phyloP scores from a whole-genome alignment of 2,329 filamentous ascomycete species.

The Pseudopyricularia javanii region DNA sequence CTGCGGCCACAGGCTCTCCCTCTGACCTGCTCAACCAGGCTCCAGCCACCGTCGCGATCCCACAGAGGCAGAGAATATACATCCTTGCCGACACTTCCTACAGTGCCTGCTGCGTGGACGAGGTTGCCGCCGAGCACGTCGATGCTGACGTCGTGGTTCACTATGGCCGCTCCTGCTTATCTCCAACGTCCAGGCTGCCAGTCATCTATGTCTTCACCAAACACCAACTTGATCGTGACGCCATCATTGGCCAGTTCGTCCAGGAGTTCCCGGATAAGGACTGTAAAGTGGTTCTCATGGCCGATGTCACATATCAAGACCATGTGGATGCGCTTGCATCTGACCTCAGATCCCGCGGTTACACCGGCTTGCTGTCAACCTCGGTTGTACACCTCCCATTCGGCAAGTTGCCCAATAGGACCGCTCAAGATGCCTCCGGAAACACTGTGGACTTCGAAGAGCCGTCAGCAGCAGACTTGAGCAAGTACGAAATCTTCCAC shows the following conservation, averaged over 20 bases:
- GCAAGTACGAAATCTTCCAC: conserved; percentile 65
- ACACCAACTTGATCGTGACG: conserved; percentile 51
- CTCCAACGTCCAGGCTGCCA: conserved; percentile 74
- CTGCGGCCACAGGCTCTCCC: background rate
- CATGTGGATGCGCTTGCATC: conserved; percentile 52
- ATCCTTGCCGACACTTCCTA: conserved; percentile 95
- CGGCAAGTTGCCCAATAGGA: conserved; percentile 74
- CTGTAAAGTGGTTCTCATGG: conserved; percentile 68
- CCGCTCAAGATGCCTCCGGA: conserved; percentile 26
- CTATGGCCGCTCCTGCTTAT: conserved; percentile 86
- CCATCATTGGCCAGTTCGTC: conserved; percentile 48
- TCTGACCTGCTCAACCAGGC: background rate
- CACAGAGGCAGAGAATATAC: conserved; percentile 40
- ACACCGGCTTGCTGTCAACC: conserved; percentile 56
- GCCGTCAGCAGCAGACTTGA: conserved; percentile 35
- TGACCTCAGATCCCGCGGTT: conserved; percentile 50
- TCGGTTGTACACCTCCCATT: conserved; percentile 65
- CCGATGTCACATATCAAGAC: conserved; percentile 75
- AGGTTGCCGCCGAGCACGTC: conserved; percentile 89
- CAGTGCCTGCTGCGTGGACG: conserved; percentile 92
- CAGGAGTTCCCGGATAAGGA: conserved; percentile 53
- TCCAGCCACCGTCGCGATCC: conserved; percentile 1
- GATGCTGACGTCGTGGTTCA: conserved; percentile 86
- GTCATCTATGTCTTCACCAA: conserved; percentile 86
- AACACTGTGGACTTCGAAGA: conserved; percentile 20